These are phyloP conservation scores for Melampsora americana DNA, from an alignment of 1,284 basidiomycete species.

Conservation along the genomic window DNA sequence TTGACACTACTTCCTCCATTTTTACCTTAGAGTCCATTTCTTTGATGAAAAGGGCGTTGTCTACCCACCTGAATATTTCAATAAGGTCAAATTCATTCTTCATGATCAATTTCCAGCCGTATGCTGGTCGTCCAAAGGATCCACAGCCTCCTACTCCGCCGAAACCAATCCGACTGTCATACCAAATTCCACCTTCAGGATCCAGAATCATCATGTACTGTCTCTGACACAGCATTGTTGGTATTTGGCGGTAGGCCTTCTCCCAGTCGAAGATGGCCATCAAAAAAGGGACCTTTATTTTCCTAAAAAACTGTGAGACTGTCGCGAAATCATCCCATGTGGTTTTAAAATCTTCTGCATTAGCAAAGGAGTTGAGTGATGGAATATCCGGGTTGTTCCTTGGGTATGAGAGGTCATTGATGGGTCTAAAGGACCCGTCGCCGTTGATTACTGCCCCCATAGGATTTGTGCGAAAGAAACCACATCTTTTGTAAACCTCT, in stretches of 20 bases:
- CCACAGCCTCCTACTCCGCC: slow-evolving; percentile 3
- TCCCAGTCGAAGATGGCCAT: slow-evolving; percentile 12
- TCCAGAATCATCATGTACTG: not conserved
- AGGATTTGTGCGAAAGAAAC: not conserved
- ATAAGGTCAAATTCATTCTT: too few relatives aligned
- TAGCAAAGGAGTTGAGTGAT: not conserved
- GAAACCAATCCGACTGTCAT: not conserved
- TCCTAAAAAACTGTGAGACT: not conserved
- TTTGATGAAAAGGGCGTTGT: too few relatives aligned
- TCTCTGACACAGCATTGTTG: not conserved
- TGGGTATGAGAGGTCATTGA: slow-evolving; percentile 5
- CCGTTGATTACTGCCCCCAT: slow-evolving; percentile 10
- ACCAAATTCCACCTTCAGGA: not conserved
- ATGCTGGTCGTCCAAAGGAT: slow-evolving; percentile 3
- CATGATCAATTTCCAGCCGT: slow-evolving; percentile 1
- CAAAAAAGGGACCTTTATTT: not conserved
- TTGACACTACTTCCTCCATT: not conserved
- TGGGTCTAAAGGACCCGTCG: not conserved
- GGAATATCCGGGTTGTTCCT: not conserved
- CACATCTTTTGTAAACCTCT: not conserved
- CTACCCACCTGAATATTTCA: too few relatives aligned
- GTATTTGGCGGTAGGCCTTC: too few relatives aligned
- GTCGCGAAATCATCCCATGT: slow-evolving; percentile 8
- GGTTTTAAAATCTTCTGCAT: not conserved
- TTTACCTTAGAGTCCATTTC: not conserved